Evolutionary conservation across 306 rosid genomes (phyloP), one percentile per base, ranked within the genome.

Genomic region (Notholithocarpus densiflorus): DNA sequence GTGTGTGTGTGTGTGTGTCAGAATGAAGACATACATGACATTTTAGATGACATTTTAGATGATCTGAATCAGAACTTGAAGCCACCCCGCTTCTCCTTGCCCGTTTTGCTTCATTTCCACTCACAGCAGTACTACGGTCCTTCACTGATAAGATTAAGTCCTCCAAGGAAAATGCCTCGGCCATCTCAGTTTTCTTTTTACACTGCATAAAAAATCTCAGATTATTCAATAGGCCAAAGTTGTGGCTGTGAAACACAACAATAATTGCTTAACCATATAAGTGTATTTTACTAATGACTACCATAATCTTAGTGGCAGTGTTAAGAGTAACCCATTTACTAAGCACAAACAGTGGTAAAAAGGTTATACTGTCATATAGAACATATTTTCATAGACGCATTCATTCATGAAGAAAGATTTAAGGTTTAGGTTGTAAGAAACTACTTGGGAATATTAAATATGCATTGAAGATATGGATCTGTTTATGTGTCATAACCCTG

Each of bases 21-120:
- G 65, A 79, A 83, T 32, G 64, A 85, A 76, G 75, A 72, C 89
- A 77, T 83, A 92, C 98, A 77, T 84, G 87, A 80, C 97, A 92
- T 56, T 81, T 45, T 70, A 65, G 69, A 77, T 84, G 87, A 80
- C 97, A 92, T 56, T 81, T 45, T 70, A 65, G 69, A 69, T 56
- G 80, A 56, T 79, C 81, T 24, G 76, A 79, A 86, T 82, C 78
- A 81, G 85, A 82, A 79, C 84, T 88, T 79, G 86, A 85, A 71
- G 89, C 61, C 31, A 82, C 78, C 71, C 56, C 74, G 77, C 89
- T 81, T 88, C 87, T 85, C 86, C 73, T 90, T 21, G 75, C 72
- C 62, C 78, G 83, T 76, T 87, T 89, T 56, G 80, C 64, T 81
- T 75, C 84, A 83, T 77, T 86, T 80, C 84, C 87, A 61, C 75